Conservation (phyloP, 2,329 filamentous ascomycete species). For the Stemphylium vesicarium region DNA sequence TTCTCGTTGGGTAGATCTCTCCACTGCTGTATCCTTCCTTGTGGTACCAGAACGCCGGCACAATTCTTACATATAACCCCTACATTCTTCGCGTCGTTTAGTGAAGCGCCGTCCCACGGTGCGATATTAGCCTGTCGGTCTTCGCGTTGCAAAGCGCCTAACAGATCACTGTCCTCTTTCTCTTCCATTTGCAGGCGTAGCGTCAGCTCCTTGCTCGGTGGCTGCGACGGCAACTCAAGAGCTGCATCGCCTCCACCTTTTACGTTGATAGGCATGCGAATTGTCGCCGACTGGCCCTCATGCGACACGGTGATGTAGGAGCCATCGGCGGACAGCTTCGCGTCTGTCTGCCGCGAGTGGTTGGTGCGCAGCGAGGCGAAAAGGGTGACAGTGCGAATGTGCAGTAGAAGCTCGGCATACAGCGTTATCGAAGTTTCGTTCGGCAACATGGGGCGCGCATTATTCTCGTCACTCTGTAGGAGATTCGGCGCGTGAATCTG, state of each 20-base stretch:
- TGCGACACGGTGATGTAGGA: constrained; percentile 54
- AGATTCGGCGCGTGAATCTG: constrained; percentile 38
- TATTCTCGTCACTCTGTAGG: constrained; percentile 35
- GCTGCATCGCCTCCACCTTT: constrained; percentile 52
- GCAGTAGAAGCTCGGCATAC: constrained; percentile 66
- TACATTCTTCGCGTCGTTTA: constrained; percentile 31
- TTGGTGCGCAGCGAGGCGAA: constrained; percentile 59
- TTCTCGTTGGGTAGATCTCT: constrained; percentile 95
- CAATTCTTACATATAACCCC: constrained; percentile 40
- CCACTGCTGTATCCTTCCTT: constrained; percentile 62
- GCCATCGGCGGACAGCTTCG: constrained; percentile 54
- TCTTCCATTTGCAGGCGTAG: constrained; percentile 62
- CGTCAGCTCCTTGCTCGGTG: constrained; percentile 58
- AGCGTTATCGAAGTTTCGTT: constrained; percentile 50
- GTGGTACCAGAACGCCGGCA: constrained; percentile 21
- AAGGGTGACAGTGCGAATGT: constrained; percentile 66
- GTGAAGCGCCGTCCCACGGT: constrained; percentile 52
- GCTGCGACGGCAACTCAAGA: constrained; percentile 57
- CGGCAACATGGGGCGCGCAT: constrained; percentile 29
- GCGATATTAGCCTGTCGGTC: constrained; percentile 47
- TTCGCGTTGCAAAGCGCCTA: constrained; percentile 36
- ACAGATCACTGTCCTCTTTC: constrained; percentile 39
- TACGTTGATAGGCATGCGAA: constrained; percentile 57
- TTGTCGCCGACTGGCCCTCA: constrained; percentile 52
- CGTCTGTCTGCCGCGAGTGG: constrained; percentile 52